A percentile compares a stretch with the other conserved stretches of the same genome.
Evolutionary conservation across 2,329 filamentous ascomycete genomes (phyloP).

Genomic region (Pestalotiopsis sp.): DNA sequence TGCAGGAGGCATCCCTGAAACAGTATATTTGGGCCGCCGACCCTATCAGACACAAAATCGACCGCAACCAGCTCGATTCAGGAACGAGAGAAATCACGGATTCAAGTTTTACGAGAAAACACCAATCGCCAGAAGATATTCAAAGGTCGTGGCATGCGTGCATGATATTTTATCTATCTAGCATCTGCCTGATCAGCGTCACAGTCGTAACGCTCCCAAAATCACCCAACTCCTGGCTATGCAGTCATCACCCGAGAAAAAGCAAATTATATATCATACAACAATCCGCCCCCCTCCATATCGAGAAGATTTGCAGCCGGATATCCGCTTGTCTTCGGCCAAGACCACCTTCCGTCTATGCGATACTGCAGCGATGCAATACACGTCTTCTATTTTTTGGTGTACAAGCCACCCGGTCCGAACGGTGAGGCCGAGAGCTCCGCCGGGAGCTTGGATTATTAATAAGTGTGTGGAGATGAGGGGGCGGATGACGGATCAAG

Average conservation of each 20-base stretch:
- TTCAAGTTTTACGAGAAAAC: no score
- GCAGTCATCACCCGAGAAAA: conserved; percentile 19
- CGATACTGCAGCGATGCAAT: conserved; percentile 9
- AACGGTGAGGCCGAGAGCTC: not conserved
- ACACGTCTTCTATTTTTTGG: conserved; percentile 3
- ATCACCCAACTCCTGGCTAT: conserved; percentile 27
- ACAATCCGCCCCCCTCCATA: not conserved
- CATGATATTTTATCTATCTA: not conserved
- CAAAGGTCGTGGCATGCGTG: not conserved
- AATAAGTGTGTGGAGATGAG: not conserved
- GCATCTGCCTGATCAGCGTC: not conserved
- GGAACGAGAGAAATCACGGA: no score
- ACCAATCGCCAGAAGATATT: not conserved
- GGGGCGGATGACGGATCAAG: not conserved
- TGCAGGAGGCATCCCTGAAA: not conserved
- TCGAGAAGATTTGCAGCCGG: conserved; percentile 5
- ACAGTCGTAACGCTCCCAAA: not conserved
- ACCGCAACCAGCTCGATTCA: not conserved
- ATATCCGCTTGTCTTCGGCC: not conserved
- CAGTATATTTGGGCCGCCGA: not conserved
- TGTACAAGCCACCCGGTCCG: conserved; percentile 24
- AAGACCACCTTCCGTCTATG: not conserved
- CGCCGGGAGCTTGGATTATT: not conserved
- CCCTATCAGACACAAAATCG: not conserved
- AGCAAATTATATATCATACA: conserved; percentile 26